phyloP scores from a whole-genome alignment of 1,139 yeast genomes.

The Magnusiomyces paraingens region DNA sequence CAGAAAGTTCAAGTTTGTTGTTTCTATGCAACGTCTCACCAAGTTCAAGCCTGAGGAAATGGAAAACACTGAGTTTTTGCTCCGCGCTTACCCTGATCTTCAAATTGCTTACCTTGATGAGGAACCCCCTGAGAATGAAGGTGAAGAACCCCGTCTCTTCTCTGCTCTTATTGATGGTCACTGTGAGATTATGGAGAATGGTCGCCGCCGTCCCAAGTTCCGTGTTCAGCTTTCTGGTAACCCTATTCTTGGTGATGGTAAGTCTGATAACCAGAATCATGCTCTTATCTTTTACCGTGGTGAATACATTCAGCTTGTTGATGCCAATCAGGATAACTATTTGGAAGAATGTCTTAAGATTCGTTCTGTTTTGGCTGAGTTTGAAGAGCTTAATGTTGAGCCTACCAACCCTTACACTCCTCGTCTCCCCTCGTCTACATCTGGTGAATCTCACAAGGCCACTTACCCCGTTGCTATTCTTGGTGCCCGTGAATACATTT shows the following conservation, averaged over 20 bases:
- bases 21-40: slow-evolving; percentile 97
- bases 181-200: slow-evolving; percentile 95
- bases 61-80: slow-evolving; percentile 96
- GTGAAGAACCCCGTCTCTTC: slow-evolving; percentile 95
- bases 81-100: slow-evolving; percentile 97
- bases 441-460: slow-evolving; percentile 33
- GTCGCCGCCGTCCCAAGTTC: slow-evolving; percentile 97
- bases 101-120: slow-evolving; percentile 98
- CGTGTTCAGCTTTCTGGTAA: slow-evolving; percentile 97
- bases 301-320: slow-evolving; percentile 95
- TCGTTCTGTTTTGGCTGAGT: slow-evolving; percentile 94
- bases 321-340: slow-evolving; percentile 98
- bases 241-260: slow-evolving; percentile 99
- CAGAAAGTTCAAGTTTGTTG: slow-evolving; percentile 94
- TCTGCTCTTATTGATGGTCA: slow-evolving; percentile 98
- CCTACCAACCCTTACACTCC: slow-evolving; percentile 42
- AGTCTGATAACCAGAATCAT: slow-evolving; percentile 97
- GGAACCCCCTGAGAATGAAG: slow-evolving; percentile 82
- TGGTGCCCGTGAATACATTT: slow-evolving; percentile 99
- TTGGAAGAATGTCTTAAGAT: slow-evolving; percentile 97
- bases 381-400: slow-evolving; percentile 81
- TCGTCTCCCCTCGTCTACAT: slow-evolving; percentile 16
- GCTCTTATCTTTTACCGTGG: slow-evolving; percentile 97
- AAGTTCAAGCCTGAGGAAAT: slow-evolving; percentile 95
- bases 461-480: slow-evolving; percentile 91